phyloP scores from a whole-genome alignment of 1,139 yeast species.

The Geotrichum reessii region DNA sequence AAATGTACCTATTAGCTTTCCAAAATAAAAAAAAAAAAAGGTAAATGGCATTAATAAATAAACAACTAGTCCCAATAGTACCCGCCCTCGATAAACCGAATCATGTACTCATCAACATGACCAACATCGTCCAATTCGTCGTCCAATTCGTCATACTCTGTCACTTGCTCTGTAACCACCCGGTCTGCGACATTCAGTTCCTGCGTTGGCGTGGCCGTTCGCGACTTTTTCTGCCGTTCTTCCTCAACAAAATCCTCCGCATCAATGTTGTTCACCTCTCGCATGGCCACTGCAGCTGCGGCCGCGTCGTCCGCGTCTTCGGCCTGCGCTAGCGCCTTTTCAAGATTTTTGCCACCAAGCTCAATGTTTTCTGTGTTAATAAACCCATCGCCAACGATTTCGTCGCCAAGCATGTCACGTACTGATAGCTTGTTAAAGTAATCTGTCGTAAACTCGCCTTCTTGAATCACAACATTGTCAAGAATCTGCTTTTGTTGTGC shows the following conservation, averaged over 20 bases:
- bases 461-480: constrained; percentile 94
- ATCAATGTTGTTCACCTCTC: constrained; percentile 69
- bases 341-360: constrained; percentile 46
- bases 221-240: constrained; percentile 13
- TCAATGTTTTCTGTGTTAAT: constrained; percentile 34
- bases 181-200: not conserved
- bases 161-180: constrained; percentile 23
- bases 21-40: not conserved
- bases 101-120: constrained; percentile 95
- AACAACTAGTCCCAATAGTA: constrained; percentile 38
- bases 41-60: not conserved
- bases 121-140: constrained; percentile 74
- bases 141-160: constrained; percentile 41
- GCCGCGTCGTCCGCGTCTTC: constrained; percentile 94
- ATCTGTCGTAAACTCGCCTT: constrained; percentile 97
- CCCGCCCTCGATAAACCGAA: constrained; percentile 81
- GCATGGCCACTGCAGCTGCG: constrained; percentile 87
- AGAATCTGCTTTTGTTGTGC: constrained; percentile 94
- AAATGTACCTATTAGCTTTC: not conserved
- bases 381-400: constrained; percentile 39
- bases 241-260: constrained; percentile 72
- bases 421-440: constrained; percentile 86
- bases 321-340: constrained; percentile 76
- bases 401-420: constrained; percentile 76
- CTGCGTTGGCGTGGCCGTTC: constrained; percentile 10